Percentiles rank a stretch among this genome's conserved stretches.
These are phyloP conservation scores for Echinosophora koreensis DNA, from an alignment of 306 rosid species.

Conservation along the genomic window DNA sequence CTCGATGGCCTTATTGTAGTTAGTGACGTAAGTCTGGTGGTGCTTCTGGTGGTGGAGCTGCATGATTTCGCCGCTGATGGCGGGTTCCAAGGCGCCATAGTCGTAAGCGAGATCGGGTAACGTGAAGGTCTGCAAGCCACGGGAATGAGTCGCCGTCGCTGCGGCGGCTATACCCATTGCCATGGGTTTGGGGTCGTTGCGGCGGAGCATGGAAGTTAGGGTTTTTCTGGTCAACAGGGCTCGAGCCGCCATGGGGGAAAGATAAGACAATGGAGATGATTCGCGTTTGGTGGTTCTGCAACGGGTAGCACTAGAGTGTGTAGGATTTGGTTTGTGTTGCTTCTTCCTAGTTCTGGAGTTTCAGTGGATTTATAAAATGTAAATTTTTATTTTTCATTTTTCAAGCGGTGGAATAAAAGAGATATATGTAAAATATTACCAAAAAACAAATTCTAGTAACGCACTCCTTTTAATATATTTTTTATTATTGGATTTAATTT, in stretches of 20 bases:
- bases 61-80: constrained; percentile 90
- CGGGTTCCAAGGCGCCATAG: constrained; percentile 90
- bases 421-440: no score
- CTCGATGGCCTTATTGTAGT: constrained; percentile 92
- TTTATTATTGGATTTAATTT: no score
- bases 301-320: background rate
- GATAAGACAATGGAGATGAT: background rate
- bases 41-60: constrained; percentile 93
- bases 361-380: background rate
- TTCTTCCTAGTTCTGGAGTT: no score
- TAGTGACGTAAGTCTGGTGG: constrained; percentile 89
- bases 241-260: constrained; percentile 57
- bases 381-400: no score
- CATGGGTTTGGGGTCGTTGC: constrained; percentile 28
- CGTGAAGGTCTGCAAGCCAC: constrained; percentile 71
- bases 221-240: constrained; percentile 51
- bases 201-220: constrained; percentile 50
- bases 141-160: constrained; percentile 43
- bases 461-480: no score
- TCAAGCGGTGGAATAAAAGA: no score
- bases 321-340: background rate
- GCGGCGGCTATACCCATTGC: constrained; percentile 36
- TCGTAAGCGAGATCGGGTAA: constrained; percentile 91
- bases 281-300: no score
- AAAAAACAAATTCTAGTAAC: no score